Conservation (phyloP, 2,329 filamentous ascomycete species). For the Fusarium tricinctum region DNA sequence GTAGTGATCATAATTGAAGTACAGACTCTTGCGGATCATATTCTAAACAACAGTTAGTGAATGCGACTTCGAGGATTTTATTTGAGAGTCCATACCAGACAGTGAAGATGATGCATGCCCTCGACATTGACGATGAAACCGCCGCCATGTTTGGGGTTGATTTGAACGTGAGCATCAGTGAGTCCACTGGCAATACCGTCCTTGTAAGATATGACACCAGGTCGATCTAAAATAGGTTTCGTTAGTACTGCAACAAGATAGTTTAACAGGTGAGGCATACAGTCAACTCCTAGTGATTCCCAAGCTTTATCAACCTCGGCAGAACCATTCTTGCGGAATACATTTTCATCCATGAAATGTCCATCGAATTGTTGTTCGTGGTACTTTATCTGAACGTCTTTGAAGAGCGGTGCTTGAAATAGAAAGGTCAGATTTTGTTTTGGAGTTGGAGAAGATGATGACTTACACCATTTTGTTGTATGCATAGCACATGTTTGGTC, state of each 20-base stretch:
- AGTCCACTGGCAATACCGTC: conserved; percentile 66
- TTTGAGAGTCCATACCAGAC: conserved; percentile 58
- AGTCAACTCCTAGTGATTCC: conserved; percentile 60
- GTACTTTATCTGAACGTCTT: conserved; percentile 54
- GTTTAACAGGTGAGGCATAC: conserved; percentile 51
- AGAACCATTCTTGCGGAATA: conserved; percentile 64
- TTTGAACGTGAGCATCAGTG: conserved; percentile 67
- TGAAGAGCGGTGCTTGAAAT: conserved; percentile 52
- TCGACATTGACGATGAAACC: conserved; percentile 71
- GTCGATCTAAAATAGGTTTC: conserved; percentile 54
- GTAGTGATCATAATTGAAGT: conserved; percentile 73
- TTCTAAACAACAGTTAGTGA: conserved; percentile 57
- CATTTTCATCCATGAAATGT: conserved; percentile 66
- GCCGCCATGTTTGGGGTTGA: conserved; percentile 68
- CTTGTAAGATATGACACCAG: conserved; percentile 63
- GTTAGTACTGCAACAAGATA: neutral
- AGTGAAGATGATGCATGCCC: conserved; percentile 70
- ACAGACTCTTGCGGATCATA: conserved; percentile 69
- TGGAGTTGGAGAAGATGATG: accelerated
- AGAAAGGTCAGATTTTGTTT: conserved; percentile 1
- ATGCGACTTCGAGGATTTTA: accelerated
- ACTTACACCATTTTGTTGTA: conserved; percentile 58
- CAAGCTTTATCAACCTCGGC: conserved; percentile 71
- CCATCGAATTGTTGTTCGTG: conserved; percentile 65
- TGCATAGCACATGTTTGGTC: conserved; percentile 48